Evolutionary conservation across 768 basidiomycete genomes (phyloP).

Genomic region (Rickenella mellea): DNA sequence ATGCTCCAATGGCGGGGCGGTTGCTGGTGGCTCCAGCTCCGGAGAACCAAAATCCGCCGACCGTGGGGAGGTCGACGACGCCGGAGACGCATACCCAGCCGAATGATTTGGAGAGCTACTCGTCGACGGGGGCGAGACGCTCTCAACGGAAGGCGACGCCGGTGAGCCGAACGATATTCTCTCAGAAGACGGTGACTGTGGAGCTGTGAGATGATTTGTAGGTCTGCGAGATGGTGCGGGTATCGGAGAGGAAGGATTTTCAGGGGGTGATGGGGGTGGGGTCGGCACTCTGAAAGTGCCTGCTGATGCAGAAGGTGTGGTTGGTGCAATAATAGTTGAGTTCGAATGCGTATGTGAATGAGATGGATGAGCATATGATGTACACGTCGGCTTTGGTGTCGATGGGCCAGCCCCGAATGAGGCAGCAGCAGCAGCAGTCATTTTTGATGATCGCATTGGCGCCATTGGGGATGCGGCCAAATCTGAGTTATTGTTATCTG

Average conservation of each 20-base stretch:
- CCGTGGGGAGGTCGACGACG: constrained; percentile 18
- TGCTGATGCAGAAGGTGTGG: not conserved
- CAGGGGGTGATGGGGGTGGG: not conserved
- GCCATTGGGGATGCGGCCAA: not conserved
- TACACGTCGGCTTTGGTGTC: not conserved
- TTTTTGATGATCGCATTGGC: not conserved
- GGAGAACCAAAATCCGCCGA: not conserved
- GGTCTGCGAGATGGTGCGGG: not conserved
- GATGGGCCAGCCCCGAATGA: too few species aligned
- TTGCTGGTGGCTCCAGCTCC: not conserved
- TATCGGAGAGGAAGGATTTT: not conserved
- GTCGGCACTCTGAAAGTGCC: not conserved
- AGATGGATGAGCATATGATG: not conserved
- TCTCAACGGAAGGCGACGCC: not conserved
- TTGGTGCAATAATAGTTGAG: not conserved
- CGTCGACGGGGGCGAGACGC: not conserved
- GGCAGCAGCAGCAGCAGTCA: not conserved
- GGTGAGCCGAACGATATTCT: not conserved
- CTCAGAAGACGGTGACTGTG: not conserved
- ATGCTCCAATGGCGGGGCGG: not conserved
- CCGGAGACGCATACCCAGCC: constrained; percentile 9
- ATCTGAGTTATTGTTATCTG: too few species aligned
- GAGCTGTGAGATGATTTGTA: not conserved
- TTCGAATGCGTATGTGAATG: constrained; percentile 40
- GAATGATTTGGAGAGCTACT: not conserved